A percentile compares a stretch with the other conserved stretches of the same genome.
Evolutionary conservation across 2,329 filamentous ascomycete genomes (phyloP).

Genomic region (Microdochium trichocladiopsis): DNA sequence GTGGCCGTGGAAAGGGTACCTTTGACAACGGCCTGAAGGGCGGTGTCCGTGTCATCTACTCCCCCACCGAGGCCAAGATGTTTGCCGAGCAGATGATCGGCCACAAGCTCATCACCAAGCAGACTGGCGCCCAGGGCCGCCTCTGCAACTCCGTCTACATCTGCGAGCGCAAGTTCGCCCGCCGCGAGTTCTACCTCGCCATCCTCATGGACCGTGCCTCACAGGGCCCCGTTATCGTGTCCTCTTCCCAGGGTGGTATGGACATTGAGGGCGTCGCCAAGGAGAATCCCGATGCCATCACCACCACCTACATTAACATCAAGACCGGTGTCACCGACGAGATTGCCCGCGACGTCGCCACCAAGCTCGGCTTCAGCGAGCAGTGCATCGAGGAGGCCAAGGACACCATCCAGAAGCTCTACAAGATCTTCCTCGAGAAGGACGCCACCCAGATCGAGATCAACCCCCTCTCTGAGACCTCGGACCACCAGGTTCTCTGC

Average conservation of each 20-base stretch:
- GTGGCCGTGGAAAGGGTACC: constrained; percentile 93
- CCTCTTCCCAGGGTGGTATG: constrained; percentile 97
- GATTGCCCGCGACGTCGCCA: constrained; percentile 83
- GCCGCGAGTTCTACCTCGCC: constrained; percentile 97
- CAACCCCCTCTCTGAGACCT: constrained; percentile 97
- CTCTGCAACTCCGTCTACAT: constrained; percentile 98
- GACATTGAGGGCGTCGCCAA: constrained; percentile 98
- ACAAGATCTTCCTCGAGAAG: constrained; percentile 97
- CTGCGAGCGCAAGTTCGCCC: constrained; percentile 98
- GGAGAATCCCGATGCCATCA: constrained; percentile 93
- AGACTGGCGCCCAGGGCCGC: constrained; percentile 88
- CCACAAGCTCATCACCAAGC: constrained; percentile 99
- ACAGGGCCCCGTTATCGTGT: constrained; percentile 91
- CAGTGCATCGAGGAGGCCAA: constrained; percentile 95
- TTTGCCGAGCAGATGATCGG: constrained; percentile 99
- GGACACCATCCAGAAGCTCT: constrained; percentile 96
- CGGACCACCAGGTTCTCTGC: constrained; percentile 94
- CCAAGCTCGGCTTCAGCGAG: constrained; percentile 92
- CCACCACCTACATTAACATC: constrained; percentile 90
- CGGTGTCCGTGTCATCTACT: constrained; percentile 98
- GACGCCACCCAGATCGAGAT: constrained; percentile 99
- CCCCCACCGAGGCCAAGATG: constrained; percentile 91
- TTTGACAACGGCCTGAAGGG: constrained; percentile 99
- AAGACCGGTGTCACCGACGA: constrained; percentile 92
- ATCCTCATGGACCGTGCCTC: constrained; percentile 95